Percentiles rank a stretch among this genome's conserved stretches.
phyloP scores from a whole-genome alignment of 306 rosid species.

The Rosa persica region DNA sequence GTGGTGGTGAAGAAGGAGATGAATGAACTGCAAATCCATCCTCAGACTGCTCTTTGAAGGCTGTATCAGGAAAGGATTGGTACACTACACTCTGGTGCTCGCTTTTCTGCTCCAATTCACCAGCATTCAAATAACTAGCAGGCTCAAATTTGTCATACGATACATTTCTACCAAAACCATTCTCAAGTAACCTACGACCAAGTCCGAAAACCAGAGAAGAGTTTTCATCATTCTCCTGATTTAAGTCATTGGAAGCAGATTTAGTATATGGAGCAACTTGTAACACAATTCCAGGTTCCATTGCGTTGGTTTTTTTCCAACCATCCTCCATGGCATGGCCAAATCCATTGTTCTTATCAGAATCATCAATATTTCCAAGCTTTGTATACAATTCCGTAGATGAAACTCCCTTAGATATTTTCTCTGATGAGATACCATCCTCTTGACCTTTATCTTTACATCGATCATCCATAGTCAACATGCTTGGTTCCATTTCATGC shows the following conservation, averaged over 20 bases:
- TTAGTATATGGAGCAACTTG: constrained; percentile 38
- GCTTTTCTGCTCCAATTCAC: constrained; percentile 44
- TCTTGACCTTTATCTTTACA: constrained; percentile 38
- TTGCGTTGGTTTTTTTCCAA: constrained; percentile 27
- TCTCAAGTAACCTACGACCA: constrained; percentile 63
- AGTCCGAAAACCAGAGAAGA: constrained; percentile 69
- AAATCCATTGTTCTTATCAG: constrained; percentile 31
- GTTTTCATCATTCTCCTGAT: constrained; percentile 43
- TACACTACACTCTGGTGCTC: constrained; percentile 30
- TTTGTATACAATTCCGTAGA: constrained; percentile 13
- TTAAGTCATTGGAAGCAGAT: constrained; percentile 33
- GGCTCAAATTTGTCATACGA: constrained; percentile 40
- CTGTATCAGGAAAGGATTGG: constrained; percentile 37
- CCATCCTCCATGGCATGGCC: constrained; percentile 29
- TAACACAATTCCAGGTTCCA: constrained; percentile 39
- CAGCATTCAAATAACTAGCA: constrained; percentile 42
- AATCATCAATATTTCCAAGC: constrained; percentile 24
- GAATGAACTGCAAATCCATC: constrained; percentile 45
- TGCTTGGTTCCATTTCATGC: constrained; percentile 28
- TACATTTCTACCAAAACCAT: constrained; percentile 61
- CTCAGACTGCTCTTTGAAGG: constrained; percentile 45
- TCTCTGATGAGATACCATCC: constrained; percentile 33
- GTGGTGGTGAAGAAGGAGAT: constrained; percentile 89
- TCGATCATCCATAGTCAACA: constrained; percentile 29
- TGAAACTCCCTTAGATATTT: constrained; percentile 19